Conservation (phyloP, 345 rosid species). For the Schrenkiella parvula region DNA sequence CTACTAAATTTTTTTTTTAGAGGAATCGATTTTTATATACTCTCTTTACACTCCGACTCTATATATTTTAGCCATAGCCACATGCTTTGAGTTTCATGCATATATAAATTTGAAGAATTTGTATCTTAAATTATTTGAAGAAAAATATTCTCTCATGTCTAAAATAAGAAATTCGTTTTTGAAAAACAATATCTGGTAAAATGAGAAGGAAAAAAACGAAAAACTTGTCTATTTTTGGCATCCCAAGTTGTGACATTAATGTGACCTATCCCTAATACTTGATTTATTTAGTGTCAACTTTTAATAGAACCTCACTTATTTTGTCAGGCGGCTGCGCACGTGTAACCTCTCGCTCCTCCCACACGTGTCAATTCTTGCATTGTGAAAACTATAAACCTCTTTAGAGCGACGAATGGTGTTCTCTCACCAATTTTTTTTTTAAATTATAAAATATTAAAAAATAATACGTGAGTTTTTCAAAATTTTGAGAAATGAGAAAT, state of each 20-base stretch:
- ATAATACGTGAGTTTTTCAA: too few species aligned
- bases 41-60: background rate
- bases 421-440: too few species aligned
- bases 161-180: background rate
- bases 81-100: background rate
- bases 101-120: background rate
- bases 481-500: too few species aligned
- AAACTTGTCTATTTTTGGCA: background rate
- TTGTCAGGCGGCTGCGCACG: constrained; percentile 14
- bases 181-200: background rate
- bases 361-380: background rate
- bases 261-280: background rate
- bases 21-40: too few species aligned
- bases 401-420: too few species aligned
- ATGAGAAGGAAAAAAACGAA: background rate
- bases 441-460: too few species aligned
- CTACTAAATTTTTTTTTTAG: too few species aligned
- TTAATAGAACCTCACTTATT: background rate
- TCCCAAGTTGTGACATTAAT: constrained; percentile 13
- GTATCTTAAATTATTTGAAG: background rate
- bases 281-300: background rate
- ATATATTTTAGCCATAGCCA: background rate
- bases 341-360: background rate
- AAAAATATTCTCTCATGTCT: background rate
- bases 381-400: background rate